Evolutionary conservation across 352 stramenopile species (phyloP), one percentile per base, ranked within the genome.

Genomic region (Pythium apleroticum): DNA sequence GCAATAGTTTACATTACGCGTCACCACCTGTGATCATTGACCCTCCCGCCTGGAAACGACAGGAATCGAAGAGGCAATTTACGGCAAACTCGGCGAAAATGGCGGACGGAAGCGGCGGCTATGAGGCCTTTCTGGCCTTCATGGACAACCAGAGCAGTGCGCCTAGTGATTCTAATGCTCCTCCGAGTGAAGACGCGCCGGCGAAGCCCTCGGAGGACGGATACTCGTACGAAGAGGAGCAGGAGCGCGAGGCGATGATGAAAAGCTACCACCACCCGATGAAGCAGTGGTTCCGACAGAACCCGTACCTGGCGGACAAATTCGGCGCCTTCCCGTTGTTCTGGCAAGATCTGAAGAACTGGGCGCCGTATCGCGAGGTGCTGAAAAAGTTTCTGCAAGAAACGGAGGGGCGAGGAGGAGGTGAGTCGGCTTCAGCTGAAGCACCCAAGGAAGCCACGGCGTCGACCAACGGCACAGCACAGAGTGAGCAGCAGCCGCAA

Each of bases 331-430:
- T 97, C 77, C 96, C 95, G 37, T 66, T 91, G 19, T 97, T 99
- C 65, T 98, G 95, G 95, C 93, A 98, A 74, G 95, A 98, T 72
- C 79, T 98, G 25, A 88, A 98, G 67, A 93, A 83, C 48, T 98
- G 96, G 96, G 68, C 73, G 39, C 91, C 90, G 60, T 98, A 97
- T 74, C 96, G 94, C 28, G 88, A 97, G 56, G 86, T 97, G 37
- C 76, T 96, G 11, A 95, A 96, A 67, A 72, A 84, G 60, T 99
- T 94, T 70, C 78, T 99, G 57, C 85, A 80, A 54, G 84, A 88
- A 54, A 95, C 76, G 27, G 80, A 93, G 63, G 69, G 65, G 49
- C 41, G 55, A 19, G 65, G 66, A 37, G 64, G 76, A 15, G 63
- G n/a, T 2, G 19, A 50, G n/a, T 27, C 43, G 20, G 17, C 43